These are phyloP conservation scores for Metschnikowia kofuensis DNA, from an alignment of 805 yeast species.

Conservation along the genomic window DNA sequence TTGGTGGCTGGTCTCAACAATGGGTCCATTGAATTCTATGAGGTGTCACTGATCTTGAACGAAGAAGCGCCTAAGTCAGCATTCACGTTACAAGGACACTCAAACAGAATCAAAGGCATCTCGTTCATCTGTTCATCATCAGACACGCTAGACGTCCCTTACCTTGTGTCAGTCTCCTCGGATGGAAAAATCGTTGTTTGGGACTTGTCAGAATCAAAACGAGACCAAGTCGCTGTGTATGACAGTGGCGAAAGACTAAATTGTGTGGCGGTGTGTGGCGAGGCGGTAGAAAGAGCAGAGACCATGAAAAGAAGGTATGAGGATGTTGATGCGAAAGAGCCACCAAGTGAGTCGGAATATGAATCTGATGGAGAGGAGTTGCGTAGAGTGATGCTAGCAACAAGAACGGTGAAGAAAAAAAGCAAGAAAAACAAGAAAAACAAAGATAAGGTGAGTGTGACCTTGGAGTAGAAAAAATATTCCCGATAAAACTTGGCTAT, in stretches of 20 bases:
- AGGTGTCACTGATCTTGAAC: conserved; percentile 25
- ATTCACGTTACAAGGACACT: conserved; percentile 72
- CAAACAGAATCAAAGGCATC: conserved; percentile 81
- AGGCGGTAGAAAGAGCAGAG: conserved; percentile 67
- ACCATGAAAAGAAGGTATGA: conserved; percentile 61
- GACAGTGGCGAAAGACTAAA: conserved; percentile 88
- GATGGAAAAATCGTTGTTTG: conserved; percentile 93
- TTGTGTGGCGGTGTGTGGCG: conserved; percentile 76
- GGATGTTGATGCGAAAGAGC: conserved; percentile 27
- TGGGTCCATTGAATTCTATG: conserved; percentile 64
- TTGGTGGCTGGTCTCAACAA: conserved; percentile 66
- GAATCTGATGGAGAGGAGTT: conserved; percentile 74
- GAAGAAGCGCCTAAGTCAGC: conserved; percentile 39
- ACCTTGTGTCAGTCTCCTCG: conserved; percentile 78
- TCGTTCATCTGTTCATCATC: conserved; percentile 43
- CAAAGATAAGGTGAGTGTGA: conserved; percentile 42
- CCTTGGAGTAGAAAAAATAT: conserved; percentile 42
- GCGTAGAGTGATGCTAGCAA: conserved; percentile 53
- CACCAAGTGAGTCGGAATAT: conserved; percentile 61
- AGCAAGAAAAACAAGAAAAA: conserved; percentile 24
- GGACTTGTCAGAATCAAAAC: conserved; percentile 52
- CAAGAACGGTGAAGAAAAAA: conserved; percentile 40
- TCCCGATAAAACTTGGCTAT: neutral
- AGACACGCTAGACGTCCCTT: conserved; percentile 37
- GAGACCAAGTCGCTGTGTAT: conserved; percentile 86